Evolutionary conservation across 805 yeast genomes (phyloP).

Genomic region (Metschnikowia proteae): DNA sequence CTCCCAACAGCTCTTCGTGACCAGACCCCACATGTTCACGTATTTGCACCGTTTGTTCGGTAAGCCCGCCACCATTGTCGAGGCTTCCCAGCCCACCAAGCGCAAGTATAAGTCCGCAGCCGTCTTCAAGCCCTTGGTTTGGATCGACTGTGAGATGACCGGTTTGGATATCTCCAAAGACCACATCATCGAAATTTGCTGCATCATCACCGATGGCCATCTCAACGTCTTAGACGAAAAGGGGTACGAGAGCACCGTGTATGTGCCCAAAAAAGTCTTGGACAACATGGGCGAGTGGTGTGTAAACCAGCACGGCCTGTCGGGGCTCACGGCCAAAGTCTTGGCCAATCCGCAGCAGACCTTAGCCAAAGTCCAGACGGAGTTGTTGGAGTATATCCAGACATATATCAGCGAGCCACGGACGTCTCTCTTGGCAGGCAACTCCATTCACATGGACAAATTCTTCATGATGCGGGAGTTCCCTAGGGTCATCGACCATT

Average conservation of each 20-base stretch:
- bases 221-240: slow-evolving; percentile 61
- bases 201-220: slow-evolving; percentile 82
- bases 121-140: slow-evolving; percentile 52
- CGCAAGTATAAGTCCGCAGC: slow-evolving; percentile 10
- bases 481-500: slow-evolving; percentile 62
- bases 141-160: slow-evolving; percentile 99
- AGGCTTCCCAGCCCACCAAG: slow-evolving; percentile 10
- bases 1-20: neutral
- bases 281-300: slow-evolving; percentile 90
- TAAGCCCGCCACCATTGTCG: slow-evolving; percentile 10
- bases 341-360: slow-evolving; percentile 51
- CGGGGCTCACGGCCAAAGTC: slow-evolving; percentile 76
- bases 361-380: slow-evolving; percentile 57
- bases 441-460: slow-evolving; percentile 87
- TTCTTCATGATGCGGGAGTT: slow-evolving; percentile 79
- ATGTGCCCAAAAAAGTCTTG: slow-evolving; percentile 57
- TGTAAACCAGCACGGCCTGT: slow-evolving; percentile 65
- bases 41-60: slow-evolving; percentile 12
- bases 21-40: slow-evolving; percentile 9
- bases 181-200: slow-evolving; percentile 86
- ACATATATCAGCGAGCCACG: slow-evolving; percentile 49
- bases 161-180: slow-evolving; percentile 82
- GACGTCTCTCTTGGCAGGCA: slow-evolving; percentile 81
- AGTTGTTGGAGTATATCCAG: slow-evolving; percentile 58
- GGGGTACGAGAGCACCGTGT: slow-evolving; percentile 82